Evolutionary conservation across 164 flowering plant genomes (phyloP), one percentile per base, ranked within the genome.

Genomic region (Cinnamomum chago): DNA sequence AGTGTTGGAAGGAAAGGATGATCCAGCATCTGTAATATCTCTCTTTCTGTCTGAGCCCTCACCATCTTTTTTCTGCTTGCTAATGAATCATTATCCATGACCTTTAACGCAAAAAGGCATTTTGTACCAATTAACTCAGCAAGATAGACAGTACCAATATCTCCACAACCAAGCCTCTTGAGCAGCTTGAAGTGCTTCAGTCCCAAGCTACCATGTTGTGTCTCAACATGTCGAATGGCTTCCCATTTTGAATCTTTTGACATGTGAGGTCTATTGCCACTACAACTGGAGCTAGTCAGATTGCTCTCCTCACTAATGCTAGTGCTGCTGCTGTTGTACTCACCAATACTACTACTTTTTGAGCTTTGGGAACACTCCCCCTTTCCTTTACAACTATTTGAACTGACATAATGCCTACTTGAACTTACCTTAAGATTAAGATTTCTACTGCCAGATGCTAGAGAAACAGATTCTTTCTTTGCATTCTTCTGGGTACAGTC

Each of bases 1-100:
- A 94, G 76, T 2, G 94, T 90, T 25, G 98, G 98, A 30, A 94
- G 92, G 78, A 94, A 94, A 28, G 98, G 98, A 80, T 94, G 98
- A 80, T 94, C 98, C 68, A 94, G 82, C 82, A 90, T 89, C 75
- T 89, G 89, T 66, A 94, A 75, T 35, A 92, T 90, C 80, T 89
- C 92, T 79, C 85, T 84, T 75, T 94, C 98, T 40, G 97, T 92
- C 79, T 88, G 89, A 50, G 92, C 94, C 80, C 97, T 86, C 18
- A 62, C 22, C 82, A 83, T 76, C 77, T 94, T 94, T 75, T 88
- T 90, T 76, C 88, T 83, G 72, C 82, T 83, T 20, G 27, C 84
- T 84, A 92, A 80, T 76, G 81, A 88, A 50, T 94, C 94, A 73
- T 80, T 90, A 76, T 92, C 93, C 94, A 94, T 89, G 58, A 94